Evolutionary conservation across 2,329 filamentous ascomycete genomes (phyloP), one percentile per base, ranked within the genome.

Genomic region (Cadophora sp.): DNA sequence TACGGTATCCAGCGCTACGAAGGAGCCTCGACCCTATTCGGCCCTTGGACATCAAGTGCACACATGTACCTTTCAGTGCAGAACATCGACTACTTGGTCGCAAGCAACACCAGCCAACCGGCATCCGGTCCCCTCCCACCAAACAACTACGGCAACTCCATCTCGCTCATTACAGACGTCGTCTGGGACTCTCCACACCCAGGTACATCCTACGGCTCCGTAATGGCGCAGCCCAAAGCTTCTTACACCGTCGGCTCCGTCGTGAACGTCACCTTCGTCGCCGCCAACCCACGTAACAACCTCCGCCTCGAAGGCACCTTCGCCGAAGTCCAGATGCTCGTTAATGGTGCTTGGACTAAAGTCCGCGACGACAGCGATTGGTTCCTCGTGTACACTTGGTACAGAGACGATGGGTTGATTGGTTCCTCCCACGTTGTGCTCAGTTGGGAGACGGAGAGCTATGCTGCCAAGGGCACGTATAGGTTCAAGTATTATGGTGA

Each of bases 261-360:
- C 3, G 87, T 94, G 51, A 85, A 81, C 22, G 89, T 85, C 0
- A 88, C 84, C 0, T 97, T 97, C 78, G 87, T 94, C 1, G 94
- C 89, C 16, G 94, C 94, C 0, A 97, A 97, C 74, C 95, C 94
- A 16, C 86, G 95, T 27, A 97, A 97, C 78, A 92, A 97, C 72
- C 85, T 97, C 36, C 85, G 89, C 0, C 86, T 92, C 1, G 94
- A 92, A 74, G 85, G 83, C 1, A 97, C 93, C 0, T 97, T 88
- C 78, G 89, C 90, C 0, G 87, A 91, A 0, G 86, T 97, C 0
- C 93, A 97, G 81, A 82, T 82, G 74, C 30, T 72, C 6, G 66
- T 85, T 55, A 77, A 83, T 36, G 72, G 73, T 45, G 74, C 64
- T 0, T 97, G 94, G 94, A 81, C 79, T 13, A 83, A 82, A 43